Evolutionary conservation across 176 grass and related monocot genomes (phyloP), one percentile per base, ranked within the genome.

Genomic region (Musa itinerans): DNA sequence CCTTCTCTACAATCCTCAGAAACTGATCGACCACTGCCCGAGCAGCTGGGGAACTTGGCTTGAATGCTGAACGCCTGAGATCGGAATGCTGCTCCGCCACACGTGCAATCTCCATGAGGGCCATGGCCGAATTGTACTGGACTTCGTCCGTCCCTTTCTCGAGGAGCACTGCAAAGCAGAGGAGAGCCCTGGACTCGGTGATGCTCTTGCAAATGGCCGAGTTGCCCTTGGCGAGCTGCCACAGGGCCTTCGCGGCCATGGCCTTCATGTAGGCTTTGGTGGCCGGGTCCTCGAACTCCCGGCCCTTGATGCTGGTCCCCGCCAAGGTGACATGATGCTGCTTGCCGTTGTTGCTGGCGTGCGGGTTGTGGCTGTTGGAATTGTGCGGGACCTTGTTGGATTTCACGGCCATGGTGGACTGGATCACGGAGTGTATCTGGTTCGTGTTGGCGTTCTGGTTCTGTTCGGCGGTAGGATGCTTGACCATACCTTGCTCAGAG

Each of bases 261-360:
- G 95, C 95, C 21, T 99, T 99, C 95, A 99, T 91, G 78, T 86
- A 78, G 7, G 88, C 84, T 83, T 99, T 94, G 8, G 88, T 99
- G 51, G 91, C 85, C 1, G 90, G 86, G 65, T 94, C 88, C 76
- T 94, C 95, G 0, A 92, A 82, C 73, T 99, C 95, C 76, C 95
- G 84, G 52, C 86, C 88, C 78, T 89, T 89, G 29, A 89, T 81
- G 34, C 83, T 84, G 11, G 86, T 49, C 52, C 88, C 89, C 43
- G 86, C 86, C 61, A 94, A 57, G 1, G 86, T 86, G 8, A 34
- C 81, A 20, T 79, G 85, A 11, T 84, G 88, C 64, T 85, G 87
- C 16, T 89, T 86, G 13, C 14, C 16, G 13, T 8, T 74, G 23
- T 12, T 2, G 52, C 48, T 71, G 13, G 75, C 82, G n/a, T 59